These are phyloP conservation scores for Yamadazyma conglobata DNA, from an alignment of 1,139 yeast species.

Conservation along the genomic window DNA sequence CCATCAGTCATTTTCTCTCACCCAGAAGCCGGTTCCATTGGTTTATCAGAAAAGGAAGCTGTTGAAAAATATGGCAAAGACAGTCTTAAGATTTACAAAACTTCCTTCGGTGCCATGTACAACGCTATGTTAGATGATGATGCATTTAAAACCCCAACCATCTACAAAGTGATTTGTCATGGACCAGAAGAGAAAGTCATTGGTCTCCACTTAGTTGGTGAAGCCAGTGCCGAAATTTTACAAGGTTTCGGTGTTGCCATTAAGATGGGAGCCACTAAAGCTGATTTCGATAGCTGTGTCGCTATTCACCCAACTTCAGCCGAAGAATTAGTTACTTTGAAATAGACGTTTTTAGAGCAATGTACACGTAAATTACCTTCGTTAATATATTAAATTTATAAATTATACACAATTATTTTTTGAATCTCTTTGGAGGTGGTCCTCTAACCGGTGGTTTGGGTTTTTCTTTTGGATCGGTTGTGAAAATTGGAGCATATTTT, in stretches of 20 bases:
- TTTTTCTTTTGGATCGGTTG: conserved; percentile 63
- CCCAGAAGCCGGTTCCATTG: conserved; percentile 96
- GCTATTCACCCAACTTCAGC: conserved; percentile 99
- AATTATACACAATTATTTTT: conserved; percentile 9
- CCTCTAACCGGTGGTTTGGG: conserved; percentile 73
- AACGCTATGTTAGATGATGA: conserved; percentile 69
- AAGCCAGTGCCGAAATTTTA: conserved; percentile 81
- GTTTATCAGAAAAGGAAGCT: conserved; percentile 78
- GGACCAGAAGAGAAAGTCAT: conserved; percentile 90
- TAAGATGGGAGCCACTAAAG: conserved; percentile 97
- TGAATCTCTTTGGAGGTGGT: conserved; percentile 40
- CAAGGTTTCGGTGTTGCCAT: conserved; percentile 98
- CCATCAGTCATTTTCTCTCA: conserved; percentile 95
- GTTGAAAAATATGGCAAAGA: conserved; percentile 74
- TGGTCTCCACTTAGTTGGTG: conserved; percentile 93
- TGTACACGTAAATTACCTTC: not conserved
- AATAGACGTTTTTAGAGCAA: too few relatives aligned
- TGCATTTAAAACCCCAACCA: conserved; percentile 81
- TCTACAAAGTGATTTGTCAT: conserved; percentile 74
- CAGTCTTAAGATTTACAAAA: conserved; percentile 73
- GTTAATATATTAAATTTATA: conserved; percentile 4
- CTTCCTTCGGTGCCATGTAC: conserved; percentile 88
- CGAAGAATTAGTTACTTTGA: conserved; percentile 92
- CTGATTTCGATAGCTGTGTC: conserved; percentile 89
- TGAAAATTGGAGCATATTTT: conserved; percentile 77